A percentile compares a stretch with the other conserved stretches of the same genome.
These are phyloP conservation scores for Phallus indusiatus DNA, from an alignment of 768 basidiomycete species.

Conservation along the genomic window DNA sequence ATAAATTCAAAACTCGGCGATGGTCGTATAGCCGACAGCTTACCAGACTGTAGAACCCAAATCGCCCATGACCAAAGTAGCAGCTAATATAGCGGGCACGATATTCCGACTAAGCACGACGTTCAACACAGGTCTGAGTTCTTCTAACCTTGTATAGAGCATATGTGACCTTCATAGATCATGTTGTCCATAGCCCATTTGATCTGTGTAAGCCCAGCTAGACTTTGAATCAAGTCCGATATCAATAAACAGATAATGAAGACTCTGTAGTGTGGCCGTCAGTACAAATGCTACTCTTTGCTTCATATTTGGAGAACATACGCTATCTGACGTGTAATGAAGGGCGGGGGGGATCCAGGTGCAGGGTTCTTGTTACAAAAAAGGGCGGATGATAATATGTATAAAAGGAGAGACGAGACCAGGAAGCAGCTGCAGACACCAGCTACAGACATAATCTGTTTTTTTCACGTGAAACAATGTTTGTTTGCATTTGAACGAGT, in stretches of 20 bases:
- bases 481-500: too few relatives aligned
- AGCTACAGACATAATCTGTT: conserved; percentile 6
- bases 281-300: neutral
- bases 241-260: conserved; percentile 8
- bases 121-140: neutral
- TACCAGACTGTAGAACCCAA: neutral
- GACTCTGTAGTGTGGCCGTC: neutral
- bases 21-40: neutral
- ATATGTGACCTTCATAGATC: conserved; percentile 6
- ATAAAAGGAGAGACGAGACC: conserved; percentile 7
- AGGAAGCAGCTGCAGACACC: conserved; percentile 5
- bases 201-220: conserved; percentile 8
- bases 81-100: neutral
- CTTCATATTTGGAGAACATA: neutral
- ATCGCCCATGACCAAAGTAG: conserved; percentile 5
- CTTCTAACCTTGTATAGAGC: conserved; percentile 9
- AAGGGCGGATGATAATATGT: neutral
- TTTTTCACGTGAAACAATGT: neutral
- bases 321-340: conserved; percentile 4
- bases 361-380: neutral
- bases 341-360: neutral
- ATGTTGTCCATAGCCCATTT: conserved; percentile 9
- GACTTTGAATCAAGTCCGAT: conserved; percentile 9
- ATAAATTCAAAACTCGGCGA: neutral
- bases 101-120: too few relatives aligned